Base-by-base conservation (phyloP, 331 rosid species). In the Cydonia oblonga region DNA sequence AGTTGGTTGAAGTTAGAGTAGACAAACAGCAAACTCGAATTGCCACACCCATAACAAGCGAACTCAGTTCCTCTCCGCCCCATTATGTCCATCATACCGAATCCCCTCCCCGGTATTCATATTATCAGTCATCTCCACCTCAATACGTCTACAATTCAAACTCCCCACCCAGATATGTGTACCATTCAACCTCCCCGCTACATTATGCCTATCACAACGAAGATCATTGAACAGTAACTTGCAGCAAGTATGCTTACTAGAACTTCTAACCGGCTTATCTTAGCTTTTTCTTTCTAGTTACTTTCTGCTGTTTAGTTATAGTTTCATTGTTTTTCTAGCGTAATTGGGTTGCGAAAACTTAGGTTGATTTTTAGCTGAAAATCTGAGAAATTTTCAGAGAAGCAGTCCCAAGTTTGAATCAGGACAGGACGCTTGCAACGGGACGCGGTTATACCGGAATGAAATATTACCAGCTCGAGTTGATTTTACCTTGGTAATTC, bases 1-100 rank as follows among this genome's bases (percentile, higher is more conserved):
- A 88, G 70, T 69, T 79, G 60, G 74, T 86, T 49, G 66, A 91
- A 81, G 82, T 95, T 3, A 83, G 88, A 84, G 92, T 91, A 12
- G 96, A 91, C 74, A 95, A 91, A 82, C 87, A 77, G 9, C 85
- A 89, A 81, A 33, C 86, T 72, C 73, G 65, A 14, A 38, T 18
- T 32, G 86, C 82, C 30, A 79, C 76, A 76, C 79, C 85, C 3
- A 66, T 76, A 18, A n/a, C 72, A 28, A 88, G 88, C 49, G 93
- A 88, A 75, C 64, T 76, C 49, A 76, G 89, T 78, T 84, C 95
- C 35, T 80, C 95, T 7, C 86, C 92, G 16, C 82, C 73, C 12
- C 81, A 51, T 67, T 38, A 70, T 1, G 54, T 56, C 16, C 80
- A 79, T 71, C 83, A 5, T 16, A 16, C n/a, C 3, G 53, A 46